Conservation (phyloP, 305 asterid genomes). For the Salvia sclarea region DNA sequence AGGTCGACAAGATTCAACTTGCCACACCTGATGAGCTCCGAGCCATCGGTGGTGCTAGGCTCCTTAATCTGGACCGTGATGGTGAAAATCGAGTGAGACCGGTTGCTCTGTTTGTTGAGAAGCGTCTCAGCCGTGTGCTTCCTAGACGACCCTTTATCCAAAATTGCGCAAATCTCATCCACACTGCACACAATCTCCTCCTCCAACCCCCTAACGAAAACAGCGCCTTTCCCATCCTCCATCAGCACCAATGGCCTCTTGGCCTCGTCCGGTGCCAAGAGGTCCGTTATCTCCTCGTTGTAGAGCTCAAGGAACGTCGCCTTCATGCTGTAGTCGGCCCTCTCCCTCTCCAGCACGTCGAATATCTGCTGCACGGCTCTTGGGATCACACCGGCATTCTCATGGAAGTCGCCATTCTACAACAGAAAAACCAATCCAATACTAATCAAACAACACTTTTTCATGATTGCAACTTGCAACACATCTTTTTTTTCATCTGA, state of each 20-base stretch:
- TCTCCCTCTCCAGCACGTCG: slow-evolving; percentile 43
- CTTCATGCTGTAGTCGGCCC: slow-evolving; percentile 73
- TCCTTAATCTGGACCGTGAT: slow-evolving; percentile 44
- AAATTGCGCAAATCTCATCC: slow-evolving; percentile 45
- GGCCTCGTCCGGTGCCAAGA: slow-evolving; percentile 54
- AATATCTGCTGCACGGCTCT: slow-evolving; percentile 52
- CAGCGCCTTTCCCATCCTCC: slow-evolving; percentile 63
- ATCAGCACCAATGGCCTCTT: slow-evolving; percentile 58
- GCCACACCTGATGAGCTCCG: slow-evolving; percentile 76
- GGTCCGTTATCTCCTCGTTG: slow-evolving; percentile 48
- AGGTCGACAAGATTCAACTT: slow-evolving; percentile 80
- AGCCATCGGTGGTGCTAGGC: slow-evolving; percentile 63
- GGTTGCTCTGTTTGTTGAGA: slow-evolving; percentile 53
- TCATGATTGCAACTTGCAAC: background rate
- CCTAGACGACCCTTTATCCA: slow-evolving; percentile 51
- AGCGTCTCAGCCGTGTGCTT: slow-evolving; percentile 55
- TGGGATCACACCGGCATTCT: slow-evolving; percentile 77
- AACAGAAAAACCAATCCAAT: slow-evolving; percentile 23
- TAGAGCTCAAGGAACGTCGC: slow-evolving; percentile 77
- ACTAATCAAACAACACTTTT: background rate
- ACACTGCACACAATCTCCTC: slow-evolving; percentile 52
- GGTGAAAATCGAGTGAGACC: slow-evolving; percentile 82
- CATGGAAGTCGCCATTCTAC: slow-evolving; percentile 65
- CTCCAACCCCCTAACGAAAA: slow-evolving; percentile 52
- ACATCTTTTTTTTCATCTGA: background rate